phyloP scores from a whole-genome alignment of 2,329 filamentous ascomycete genomes.

The Cladorrhinum sp. region DNA sequence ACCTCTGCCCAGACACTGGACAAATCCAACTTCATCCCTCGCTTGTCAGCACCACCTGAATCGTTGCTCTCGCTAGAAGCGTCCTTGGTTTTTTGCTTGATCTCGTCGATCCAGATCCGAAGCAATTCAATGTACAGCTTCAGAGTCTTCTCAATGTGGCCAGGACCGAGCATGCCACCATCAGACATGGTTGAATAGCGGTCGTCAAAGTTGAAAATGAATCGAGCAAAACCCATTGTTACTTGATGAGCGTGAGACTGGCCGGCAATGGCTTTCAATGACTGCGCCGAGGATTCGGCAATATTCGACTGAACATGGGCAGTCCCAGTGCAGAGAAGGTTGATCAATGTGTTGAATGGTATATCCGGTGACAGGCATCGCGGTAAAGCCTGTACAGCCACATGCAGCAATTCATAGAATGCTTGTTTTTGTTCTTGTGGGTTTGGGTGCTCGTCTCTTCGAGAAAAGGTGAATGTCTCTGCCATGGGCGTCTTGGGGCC shows the following conservation, averaged over 20 bases:
- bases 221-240: slow-evolving; percentile 91
- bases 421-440: slow-evolving; percentile 82
- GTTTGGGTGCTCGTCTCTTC: slow-evolving; percentile 72
- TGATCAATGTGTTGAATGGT: slow-evolving; percentile 89
- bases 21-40: slow-evolving; percentile 75
- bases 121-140: slow-evolving; percentile 90
- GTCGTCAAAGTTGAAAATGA: slow-evolving; percentile 98
- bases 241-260: slow-evolving; percentile 94
- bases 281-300: slow-evolving; percentile 85
- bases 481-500: slow-evolving; percentile 92
- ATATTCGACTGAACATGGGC: slow-evolving; percentile 93
- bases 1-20: slow-evolving; percentile 90
- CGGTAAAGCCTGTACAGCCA: slow-evolving; percentile 90
- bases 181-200: slow-evolving; percentile 97
- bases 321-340: slow-evolving; percentile 91
- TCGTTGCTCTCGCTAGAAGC: slow-evolving; percentile 64
- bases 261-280: slow-evolving; percentile 89
- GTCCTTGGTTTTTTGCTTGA: slow-evolving; percentile 79
- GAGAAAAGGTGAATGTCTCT: slow-evolving; percentile 87
- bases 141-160: slow-evolving; percentile 91
- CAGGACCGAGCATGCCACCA: slow-evolving; percentile 89
- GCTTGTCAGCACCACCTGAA: slow-evolving; percentile 60
- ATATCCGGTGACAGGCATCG: slow-evolving; percentile 90
- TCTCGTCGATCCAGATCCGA: slow-evolving; percentile 97
- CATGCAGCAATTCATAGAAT: slow-evolving; percentile 93